These are phyloP conservation scores for Picea sitchensis DNA, from an alignment of 75 land plant genomes.

Conservation along the genomic window DNA sequence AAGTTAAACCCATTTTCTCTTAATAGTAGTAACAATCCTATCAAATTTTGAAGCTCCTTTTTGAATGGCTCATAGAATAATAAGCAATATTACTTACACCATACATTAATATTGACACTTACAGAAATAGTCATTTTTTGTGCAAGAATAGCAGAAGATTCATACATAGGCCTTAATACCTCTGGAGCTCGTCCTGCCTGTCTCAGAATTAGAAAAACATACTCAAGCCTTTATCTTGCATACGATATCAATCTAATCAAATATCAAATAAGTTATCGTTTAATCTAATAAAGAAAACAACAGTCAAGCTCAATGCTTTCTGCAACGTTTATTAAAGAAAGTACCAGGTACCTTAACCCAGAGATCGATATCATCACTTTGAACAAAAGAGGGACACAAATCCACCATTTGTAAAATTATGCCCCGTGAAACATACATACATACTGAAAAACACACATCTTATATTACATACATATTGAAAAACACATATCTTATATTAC, in stretches of 20 bases:
- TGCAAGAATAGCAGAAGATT: constrained; percentile 43
- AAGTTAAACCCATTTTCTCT: not conserved
- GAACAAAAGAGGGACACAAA: no score
- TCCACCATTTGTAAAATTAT: no score
- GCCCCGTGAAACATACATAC: no score
- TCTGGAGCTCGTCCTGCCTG: constrained; percentile 33
- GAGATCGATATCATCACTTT: not conserved
- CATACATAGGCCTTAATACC: constrained; percentile 42
- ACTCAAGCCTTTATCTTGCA: not conserved
- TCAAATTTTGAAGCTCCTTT: not conserved
- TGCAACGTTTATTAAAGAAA: not conserved
- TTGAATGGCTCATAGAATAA: not conserved
- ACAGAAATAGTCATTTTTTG: constrained; percentile 41
- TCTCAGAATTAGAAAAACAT: not conserved
- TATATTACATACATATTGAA: no score
- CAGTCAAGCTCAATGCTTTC: not conserved
- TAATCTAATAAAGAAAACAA: not conserved
- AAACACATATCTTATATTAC: no score
- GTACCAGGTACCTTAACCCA: not conserved
- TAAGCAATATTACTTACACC: not conserved
- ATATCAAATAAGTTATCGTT: not conserved
- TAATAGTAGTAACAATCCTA: not conserved
- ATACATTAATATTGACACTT: not conserved
- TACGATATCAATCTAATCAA: not conserved
- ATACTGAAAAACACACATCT: no score